Conservation (phyloP, 2,329 filamentous ascomycete genomes). For the Lasiodiplodia sp. region DNA sequence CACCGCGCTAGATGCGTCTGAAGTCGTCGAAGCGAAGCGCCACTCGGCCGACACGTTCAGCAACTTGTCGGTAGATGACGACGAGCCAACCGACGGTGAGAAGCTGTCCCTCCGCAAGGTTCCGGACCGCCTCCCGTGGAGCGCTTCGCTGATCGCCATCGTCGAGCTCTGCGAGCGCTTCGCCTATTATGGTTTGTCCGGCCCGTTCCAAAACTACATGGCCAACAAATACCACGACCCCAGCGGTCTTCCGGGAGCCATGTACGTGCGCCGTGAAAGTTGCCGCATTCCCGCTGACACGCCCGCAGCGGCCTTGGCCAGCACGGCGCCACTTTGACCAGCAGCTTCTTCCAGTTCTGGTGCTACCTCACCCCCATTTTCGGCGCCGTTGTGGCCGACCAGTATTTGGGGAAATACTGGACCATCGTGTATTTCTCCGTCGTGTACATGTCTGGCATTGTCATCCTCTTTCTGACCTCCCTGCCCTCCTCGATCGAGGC, state of each 20-base stretch:
- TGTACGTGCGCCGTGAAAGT: constrained; percentile 30
- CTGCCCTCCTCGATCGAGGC: constrained; percentile 68
- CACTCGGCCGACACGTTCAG: constrained; percentile 20
- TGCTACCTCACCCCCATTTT: constrained; percentile 57
- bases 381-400: constrained; percentile 67
- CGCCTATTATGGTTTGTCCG: constrained; percentile 56
- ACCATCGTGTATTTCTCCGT: constrained; percentile 72
- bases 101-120: constrained; percentile 52
- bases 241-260: constrained; percentile 51
- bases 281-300: background rate
- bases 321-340: constrained; percentile 53
- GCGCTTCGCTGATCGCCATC: constrained; percentile 57
- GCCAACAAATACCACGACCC: constrained; percentile 49
- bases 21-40: constrained; percentile 9
- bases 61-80: constrained; percentile 22
- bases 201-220: constrained; percentile 60
- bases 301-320: constrained; percentile 48
- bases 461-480: constrained; percentile 70
- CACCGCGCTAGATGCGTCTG: constrained; percentile 10
- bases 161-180: constrained; percentile 60
- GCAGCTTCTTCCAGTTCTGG: constrained; percentile 59
- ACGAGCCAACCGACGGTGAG: constrained; percentile 53
- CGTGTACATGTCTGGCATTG: constrained; percentile 71
- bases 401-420: constrained; percentile 72
- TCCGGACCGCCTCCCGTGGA: constrained; percentile 56